Base-by-base conservation (phyloP, 2,329 filamentous ascomycete genomes). In the Colletotrichum cordylinicola region DNA sequence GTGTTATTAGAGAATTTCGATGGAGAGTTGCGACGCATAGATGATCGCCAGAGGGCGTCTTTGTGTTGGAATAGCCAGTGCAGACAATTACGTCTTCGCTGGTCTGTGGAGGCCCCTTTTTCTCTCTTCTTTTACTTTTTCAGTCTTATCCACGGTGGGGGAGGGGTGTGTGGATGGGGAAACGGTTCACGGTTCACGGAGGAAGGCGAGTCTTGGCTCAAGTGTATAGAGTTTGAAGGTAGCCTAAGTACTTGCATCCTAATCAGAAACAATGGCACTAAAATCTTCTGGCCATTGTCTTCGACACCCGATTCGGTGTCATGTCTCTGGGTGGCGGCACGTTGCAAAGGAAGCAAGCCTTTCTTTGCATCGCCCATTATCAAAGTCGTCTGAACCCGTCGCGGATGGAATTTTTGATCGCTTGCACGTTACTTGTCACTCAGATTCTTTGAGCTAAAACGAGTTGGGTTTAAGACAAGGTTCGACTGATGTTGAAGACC, bases 1-100 rank as follows among this genome's bases (percentile, higher is more conserved):
- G 74, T 76, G 74, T 76, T 76, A 74, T 33, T 76, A 76, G 70
- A 69, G 56, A 58, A 31, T 64, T 64, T 64, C 29, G 58, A 35
- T 43, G 65, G 64, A 66, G 48, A 56, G 35, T 69, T 65, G 31
- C 48, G 37, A 62, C 70, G 58, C 74, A 58, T 76, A 75, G 73
- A 72, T 75, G 74, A 69, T 69, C 27, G 65, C 70, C 43, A 24
- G 70, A 68, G 64, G 64, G 64, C 65, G 37, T 69, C 35, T 72
- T 65, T 52, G 24, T 39, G 58, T 62, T 52, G 55, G 56, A 52
- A 70, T 37, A 61, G 16, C 56, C 67, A 62, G 67, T 29, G 52
- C 52, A 58, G 29, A 31, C 18, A 18, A 29, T 37, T 24, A 21
- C 33, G 15, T 21, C 8, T 35, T 37, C 48, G 39, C 64, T 66